Evolutionary conservation across 306 rosid genomes (phyloP).

Genomic region (Echinosophora koreensis): DNA sequence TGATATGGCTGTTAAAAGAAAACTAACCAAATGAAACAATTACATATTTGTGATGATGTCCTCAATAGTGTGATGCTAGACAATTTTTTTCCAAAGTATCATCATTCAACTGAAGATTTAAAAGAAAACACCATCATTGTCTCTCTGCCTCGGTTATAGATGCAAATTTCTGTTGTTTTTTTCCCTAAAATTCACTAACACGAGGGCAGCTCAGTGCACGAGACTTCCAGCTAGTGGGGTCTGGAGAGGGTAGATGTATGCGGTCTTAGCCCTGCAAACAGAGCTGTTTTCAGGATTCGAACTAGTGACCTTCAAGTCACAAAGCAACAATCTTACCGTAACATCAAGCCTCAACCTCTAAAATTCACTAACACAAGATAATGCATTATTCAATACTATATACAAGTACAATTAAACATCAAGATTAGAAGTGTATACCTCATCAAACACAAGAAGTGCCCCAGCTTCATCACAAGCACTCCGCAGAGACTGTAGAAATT

Average conservation of each 20-base stretch:
- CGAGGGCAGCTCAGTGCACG: neutral
- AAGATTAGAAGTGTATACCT: constrained; percentile 60
- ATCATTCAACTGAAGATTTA: neutral
- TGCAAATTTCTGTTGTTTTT: neutral
- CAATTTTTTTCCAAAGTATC: neutral
- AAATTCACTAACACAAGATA: neutral
- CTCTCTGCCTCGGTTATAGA: neutral
- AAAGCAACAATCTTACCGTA: no score
- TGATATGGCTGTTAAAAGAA: neutral
- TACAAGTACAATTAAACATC: neutral
- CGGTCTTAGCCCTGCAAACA: no score
- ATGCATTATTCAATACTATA: neutral
- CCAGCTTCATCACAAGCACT: constrained; percentile 86
- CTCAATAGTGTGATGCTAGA: constrained; percentile 26
- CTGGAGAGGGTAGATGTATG: no score
- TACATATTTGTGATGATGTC: constrained; percentile 9
- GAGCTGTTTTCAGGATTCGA: no score
- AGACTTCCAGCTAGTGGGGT: no score
- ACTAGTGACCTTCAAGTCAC: no score
- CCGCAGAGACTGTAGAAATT: constrained; percentile 75
- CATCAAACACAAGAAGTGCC: constrained; percentile 85
- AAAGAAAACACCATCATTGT: neutral
- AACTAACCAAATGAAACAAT: constrained; percentile 6
- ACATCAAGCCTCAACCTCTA: no score
- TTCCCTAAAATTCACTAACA: neutral